Percentiles rank a stretch among this genome's conserved stretches.
phyloP scores from a whole-genome alignment of 768 basidiomycete species.

The Filobasidium wieringae region DNA sequence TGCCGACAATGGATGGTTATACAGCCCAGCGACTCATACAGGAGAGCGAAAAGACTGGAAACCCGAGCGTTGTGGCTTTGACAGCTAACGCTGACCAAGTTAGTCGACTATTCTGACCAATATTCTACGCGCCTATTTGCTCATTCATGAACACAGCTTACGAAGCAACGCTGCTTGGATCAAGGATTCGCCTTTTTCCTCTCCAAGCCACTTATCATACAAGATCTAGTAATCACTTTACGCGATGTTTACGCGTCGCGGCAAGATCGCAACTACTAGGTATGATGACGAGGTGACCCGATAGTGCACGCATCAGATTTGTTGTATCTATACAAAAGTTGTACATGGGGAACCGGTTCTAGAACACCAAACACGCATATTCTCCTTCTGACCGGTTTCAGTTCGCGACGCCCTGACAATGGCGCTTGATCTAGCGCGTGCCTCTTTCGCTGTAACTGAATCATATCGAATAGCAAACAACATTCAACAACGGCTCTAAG shows the following conservation, averaged over 20 bases:
- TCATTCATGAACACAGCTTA: not conserved
- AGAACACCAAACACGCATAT: too few species aligned
- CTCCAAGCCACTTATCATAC: constrained; percentile 8
- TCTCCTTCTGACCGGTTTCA: too few species aligned
- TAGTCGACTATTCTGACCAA: not conserved
- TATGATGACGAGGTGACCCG: too few species aligned
- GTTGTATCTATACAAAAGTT: too few species aligned
- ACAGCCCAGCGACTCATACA: constrained; percentile 2
- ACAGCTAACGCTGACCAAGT: constrained; percentile 15
- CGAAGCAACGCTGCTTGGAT: constrained; percentile 5
- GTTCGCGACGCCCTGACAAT: too few species aligned
- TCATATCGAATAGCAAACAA: too few species aligned
- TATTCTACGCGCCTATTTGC: not conserved
- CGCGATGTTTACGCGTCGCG: not conserved
- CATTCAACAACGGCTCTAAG: too few species aligned
- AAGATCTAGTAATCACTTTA: not conserved
- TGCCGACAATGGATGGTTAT: constrained; percentile 15
- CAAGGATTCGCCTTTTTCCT: constrained; percentile 9
- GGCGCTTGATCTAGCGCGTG: too few species aligned
- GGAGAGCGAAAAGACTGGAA: not conserved
- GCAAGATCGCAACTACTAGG: too few species aligned
- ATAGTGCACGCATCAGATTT: too few species aligned
- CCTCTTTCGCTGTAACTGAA: too few species aligned
- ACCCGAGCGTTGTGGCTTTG: constrained; percentile 7
- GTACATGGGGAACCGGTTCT: too few species aligned